Base-by-base conservation (phyloP, 148 eudicot genomes). In the Simmondsia chinensis region DNA sequence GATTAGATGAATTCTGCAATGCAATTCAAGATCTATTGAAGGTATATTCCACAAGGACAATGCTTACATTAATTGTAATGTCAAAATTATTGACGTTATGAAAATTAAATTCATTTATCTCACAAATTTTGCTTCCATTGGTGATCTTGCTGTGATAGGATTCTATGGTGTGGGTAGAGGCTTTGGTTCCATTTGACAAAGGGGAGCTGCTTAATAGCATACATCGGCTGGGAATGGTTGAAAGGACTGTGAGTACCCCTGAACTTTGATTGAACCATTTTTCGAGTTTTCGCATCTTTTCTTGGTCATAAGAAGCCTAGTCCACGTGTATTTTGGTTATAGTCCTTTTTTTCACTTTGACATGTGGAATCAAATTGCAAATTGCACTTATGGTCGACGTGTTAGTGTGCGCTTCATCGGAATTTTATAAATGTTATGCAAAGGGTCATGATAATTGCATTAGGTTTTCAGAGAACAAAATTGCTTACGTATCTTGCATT, bases 121-220 rank as follows among this genome's bases (percentile, higher is more conserved):
- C n/a, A n/a, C n/a, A n/a, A n/a, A n/a, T n/a, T n/a, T 28, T 46
- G 47, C 46, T 30, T 18, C 9, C 6, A 33, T 9, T 14, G 18
- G 22, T 11, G 4, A 11, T 43, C 27, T 33, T 54, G 24, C 3
- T 50, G 28, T 33, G 7, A 28, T 50, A 91, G 99, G 96, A 91
- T 65, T 65, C 80, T 15, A 91, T 91, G 99, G 96, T 91, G 27
- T 86, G 94, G 94, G 74, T 91, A 27, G 97, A 91, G 70, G 97
- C 94, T 50, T 51, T 85, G 68, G 75, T 91, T 46, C 97, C 97
- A 24, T 91, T 85, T 51, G 79, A 73, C 63, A 79, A 77, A 68
- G 99, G 99, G 58, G 96, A 91, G 65, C 80, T 91, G 33, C 75
- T 91, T 56, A 86, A 66, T 65, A 75, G 79, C 57, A 72, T 91